phyloP scores from a whole-genome alignment of 2,329 filamentous ascomycete genomes.

The Xylariaceae sp. region DNA sequence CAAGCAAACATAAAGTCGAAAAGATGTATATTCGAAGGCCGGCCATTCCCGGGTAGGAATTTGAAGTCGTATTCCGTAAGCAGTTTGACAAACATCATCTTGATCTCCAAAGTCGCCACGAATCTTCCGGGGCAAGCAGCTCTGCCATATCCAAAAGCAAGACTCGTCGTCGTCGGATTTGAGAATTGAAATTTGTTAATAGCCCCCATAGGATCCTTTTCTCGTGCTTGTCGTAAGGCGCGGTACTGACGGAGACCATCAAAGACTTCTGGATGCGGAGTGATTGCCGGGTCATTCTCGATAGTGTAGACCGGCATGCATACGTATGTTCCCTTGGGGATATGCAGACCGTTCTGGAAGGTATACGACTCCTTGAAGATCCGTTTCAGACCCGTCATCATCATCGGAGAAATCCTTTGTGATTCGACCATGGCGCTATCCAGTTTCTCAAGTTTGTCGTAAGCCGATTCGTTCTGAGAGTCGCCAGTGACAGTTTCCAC shows the following conservation, averaged over 20 bases:
- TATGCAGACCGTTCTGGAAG: background rate
- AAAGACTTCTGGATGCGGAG: slow-evolving; percentile 28
- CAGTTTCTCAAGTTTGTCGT: slow-evolving; percentile 10
- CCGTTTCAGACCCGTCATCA: slow-evolving; percentile 6
- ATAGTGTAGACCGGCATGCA: slow-evolving; percentile 20
- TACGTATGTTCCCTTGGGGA: slow-evolving; percentile 8
- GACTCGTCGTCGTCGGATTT: slow-evolving; percentile 27
- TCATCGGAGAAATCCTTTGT: slow-evolving; percentile 7
- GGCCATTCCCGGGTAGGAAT: slow-evolving; percentile 16
- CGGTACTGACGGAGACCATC: slow-evolving; percentile 33
- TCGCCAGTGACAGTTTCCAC: background rate
- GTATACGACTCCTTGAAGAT: slow-evolving; percentile 7
- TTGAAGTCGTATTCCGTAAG: slow-evolving; percentile 29
- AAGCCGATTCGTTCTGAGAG: background rate
- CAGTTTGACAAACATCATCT: slow-evolving; percentile 28
- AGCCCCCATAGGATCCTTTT: background rate
- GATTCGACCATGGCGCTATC: slow-evolving; percentile 17
- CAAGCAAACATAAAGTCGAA: slow-evolving; percentile 25
- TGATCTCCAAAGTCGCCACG: slow-evolving; percentile 29
- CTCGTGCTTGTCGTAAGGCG: background rate
- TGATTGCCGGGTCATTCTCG: slow-evolving; percentile 29
- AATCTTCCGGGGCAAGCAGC: slow-evolving; percentile 32
- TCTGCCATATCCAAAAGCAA: slow-evolving; percentile 34
- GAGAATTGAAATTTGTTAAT: slow-evolving; percentile 2
- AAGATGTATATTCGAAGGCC: slow-evolving; percentile 22